Conservation (phyloP, 2,329 filamentous ascomycete genomes). For the Talaromyces albobiverticillius region DNA sequence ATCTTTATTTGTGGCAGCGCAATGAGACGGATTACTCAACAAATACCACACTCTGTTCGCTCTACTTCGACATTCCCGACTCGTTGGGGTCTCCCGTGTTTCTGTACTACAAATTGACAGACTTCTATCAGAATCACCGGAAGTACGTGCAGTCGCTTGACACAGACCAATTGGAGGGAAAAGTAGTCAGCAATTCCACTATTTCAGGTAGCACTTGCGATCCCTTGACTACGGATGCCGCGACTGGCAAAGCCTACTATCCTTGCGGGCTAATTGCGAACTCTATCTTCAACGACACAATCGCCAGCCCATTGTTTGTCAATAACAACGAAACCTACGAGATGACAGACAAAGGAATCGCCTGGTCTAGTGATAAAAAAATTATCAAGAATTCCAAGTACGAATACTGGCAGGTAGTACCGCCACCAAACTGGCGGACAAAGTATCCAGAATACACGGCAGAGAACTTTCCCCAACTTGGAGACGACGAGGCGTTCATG, state of each 20-base stretch:
- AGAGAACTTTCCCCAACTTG: conserved; percentile 66
- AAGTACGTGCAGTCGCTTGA: conserved; percentile 92
- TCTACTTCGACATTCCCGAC: conserved; percentile 78
- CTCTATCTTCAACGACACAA: conserved; percentile 94
- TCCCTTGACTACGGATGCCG: conserved; percentile 60
- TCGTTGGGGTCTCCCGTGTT: conserved; percentile 77
- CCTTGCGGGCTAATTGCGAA: conserved; percentile 96
- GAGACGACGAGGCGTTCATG: conserved; percentile 79
- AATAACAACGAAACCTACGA: conserved; percentile 60
- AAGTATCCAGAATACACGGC: conserved; percentile 70
- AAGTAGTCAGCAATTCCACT: conserved; percentile 55
- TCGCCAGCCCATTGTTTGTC: conserved; percentile 62
- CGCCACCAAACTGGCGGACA: conserved; percentile 80
- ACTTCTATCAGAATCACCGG: conserved; percentile 98
- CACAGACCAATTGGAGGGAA: conserved; percentile 75
- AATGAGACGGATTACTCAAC: conserved; percentile 13
- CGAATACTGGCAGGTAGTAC: conserved; percentile 62
- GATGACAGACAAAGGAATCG: conserved; percentile 77
- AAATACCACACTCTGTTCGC: conserved; percentile 58
- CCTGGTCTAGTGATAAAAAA: conserved; percentile 79
- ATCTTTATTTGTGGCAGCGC: conserved; percentile 30
- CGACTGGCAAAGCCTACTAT: conserved; percentile 71
- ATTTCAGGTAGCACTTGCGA: conserved; percentile 71
- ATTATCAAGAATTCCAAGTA: conserved; percentile 73
- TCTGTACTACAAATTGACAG: conserved; percentile 92